Conservation (phyloP, 805 yeast species). For the Sugiyamaella qingdaonensis region DNA sequence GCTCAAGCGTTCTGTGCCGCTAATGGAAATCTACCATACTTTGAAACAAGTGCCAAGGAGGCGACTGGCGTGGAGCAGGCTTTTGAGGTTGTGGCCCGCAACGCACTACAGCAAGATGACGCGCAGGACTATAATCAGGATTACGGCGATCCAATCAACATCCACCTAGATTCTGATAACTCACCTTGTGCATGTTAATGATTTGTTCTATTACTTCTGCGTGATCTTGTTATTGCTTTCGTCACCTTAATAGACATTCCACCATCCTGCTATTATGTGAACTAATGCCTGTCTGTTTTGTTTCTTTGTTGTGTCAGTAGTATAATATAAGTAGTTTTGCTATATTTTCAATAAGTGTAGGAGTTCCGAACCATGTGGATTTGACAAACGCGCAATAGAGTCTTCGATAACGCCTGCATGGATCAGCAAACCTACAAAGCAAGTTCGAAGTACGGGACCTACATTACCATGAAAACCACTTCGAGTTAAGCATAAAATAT, state of each 20-base stretch:
- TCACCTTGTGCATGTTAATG: conserved; percentile 71
- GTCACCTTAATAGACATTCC: not conserved
- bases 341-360: not conserved
- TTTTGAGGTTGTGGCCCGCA: conserved; percentile 91
- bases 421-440: too few species aligned
- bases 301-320: too few species aligned
- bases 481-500: too few species aligned
- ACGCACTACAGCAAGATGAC: conserved; percentile 93
- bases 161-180: conserved; percentile 79
- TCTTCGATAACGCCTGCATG: too few species aligned
- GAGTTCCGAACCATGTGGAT: too few species aligned
- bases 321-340: too few species aligned
- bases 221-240: not conserved
- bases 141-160: conserved; percentile 93
- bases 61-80: conserved; percentile 94
- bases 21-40: conserved; percentile 79
- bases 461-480: too few species aligned
- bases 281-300: too few species aligned
- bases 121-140: conserved; percentile 88
- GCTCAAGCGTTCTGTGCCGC: conserved; percentile 61
- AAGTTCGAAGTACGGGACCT: too few species aligned
- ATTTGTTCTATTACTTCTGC: not conserved
- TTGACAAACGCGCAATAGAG: too few species aligned
- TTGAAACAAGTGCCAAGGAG: conserved; percentile 97
- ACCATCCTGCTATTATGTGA: too few species aligned